Percentiles rank a stretch among this genome's conserved stretches.
Evolutionary conservation across 2,329 filamentous ascomycete genomes (phyloP).

Genomic region (Aspergillus uvarum): DNA sequence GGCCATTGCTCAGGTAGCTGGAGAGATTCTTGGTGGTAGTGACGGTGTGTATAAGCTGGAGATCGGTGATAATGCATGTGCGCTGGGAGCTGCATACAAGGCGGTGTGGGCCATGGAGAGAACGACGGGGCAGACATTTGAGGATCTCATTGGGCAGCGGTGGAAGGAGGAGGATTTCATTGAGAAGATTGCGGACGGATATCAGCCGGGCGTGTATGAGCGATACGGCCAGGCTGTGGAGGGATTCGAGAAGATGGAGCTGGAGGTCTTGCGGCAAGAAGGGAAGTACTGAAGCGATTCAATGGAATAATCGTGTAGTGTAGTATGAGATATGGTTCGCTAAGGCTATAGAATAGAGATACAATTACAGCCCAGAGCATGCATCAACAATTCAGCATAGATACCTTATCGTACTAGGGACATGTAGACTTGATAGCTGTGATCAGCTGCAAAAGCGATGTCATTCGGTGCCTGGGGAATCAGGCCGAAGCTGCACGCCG

Average conservation of each 20-base stretch:
- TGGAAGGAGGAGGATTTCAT: conserved; percentile 87
- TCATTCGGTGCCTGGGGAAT: neutral
- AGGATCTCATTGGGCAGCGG: conserved; percentile 76
- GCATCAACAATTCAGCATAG: neutral
- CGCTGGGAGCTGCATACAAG: conserved; percentile 91
- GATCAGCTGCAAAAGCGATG: neutral
- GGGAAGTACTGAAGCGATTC: neutral
- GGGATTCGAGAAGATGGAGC: conserved; percentile 76
- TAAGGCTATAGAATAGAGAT: too few species aligned
- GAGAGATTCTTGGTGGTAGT: conserved; percentile 80
- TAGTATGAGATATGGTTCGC: neutral
- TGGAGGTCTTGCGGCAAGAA: conserved; percentile 55
- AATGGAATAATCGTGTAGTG: neutral
- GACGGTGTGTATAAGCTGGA: conserved; percentile 94
- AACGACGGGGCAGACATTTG: conserved; percentile 69
- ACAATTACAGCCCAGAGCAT: neutral
- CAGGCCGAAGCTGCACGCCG: conserved; percentile 4
- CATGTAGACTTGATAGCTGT: too few species aligned
- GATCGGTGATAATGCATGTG: conserved; percentile 93
- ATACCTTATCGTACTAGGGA: too few species aligned
- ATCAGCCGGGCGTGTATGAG: conserved; percentile 70
- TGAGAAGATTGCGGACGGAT: conserved; percentile 79
- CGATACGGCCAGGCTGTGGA: conserved; percentile 73
- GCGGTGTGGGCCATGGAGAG: conserved; percentile 88
- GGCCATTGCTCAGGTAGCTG: conserved; percentile 80